Evolutionary conservation across 352 stramenopile genomes (phyloP), one percentile per base, ranked within the genome.

Genomic region (Phytophthora pseudosyringae): DNA sequence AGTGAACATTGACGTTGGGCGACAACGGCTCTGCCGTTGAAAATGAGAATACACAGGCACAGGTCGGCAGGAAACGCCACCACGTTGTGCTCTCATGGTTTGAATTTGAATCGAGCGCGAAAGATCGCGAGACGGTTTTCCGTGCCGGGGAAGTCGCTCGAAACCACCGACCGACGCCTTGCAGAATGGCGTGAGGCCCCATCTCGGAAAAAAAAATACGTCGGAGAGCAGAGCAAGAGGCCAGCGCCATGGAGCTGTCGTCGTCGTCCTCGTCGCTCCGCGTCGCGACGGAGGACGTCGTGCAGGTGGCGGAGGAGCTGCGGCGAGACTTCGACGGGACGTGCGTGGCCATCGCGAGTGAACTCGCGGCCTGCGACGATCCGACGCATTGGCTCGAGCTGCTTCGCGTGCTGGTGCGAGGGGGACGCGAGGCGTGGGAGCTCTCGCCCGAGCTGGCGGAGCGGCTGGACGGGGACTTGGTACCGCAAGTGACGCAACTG

Each of bases 401-500:
- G 35, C 11, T 88, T 5, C 40, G 56, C 18, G 21, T 67, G 48
- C 16, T 67, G 16, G 11, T 47, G 11, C 3, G 28, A 3, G 13
- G 5, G 21, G 32, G 28, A 36, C 3, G n/a, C 5, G 18, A 29
- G 44, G 15, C 11, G 18, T 32, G 7, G 56, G 46, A 39, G 46
- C 44, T 82, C 10, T 53, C 74, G 1, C 18, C 49, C 0, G 76
- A 80, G 4, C 25, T 80, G 2, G 25, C 44, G 7, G 66, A 89
- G 12, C 79, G 73, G 3, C 58, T 92, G 16, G 77, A 85, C 26
- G 67, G 44, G 3, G 80, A 87, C 15, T 78, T 93, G 13, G 46
- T 91, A 11, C 82, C 80, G 6, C 80, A 91, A 40, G 51, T 84
- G 13, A 75, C 87, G 36, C 82, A 89, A 40, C 36, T 89, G 21